Evolutionary conservation across 2,329 filamentous ascomycete species (phyloP).

Genomic region (Colletotrichum sp.): DNA sequence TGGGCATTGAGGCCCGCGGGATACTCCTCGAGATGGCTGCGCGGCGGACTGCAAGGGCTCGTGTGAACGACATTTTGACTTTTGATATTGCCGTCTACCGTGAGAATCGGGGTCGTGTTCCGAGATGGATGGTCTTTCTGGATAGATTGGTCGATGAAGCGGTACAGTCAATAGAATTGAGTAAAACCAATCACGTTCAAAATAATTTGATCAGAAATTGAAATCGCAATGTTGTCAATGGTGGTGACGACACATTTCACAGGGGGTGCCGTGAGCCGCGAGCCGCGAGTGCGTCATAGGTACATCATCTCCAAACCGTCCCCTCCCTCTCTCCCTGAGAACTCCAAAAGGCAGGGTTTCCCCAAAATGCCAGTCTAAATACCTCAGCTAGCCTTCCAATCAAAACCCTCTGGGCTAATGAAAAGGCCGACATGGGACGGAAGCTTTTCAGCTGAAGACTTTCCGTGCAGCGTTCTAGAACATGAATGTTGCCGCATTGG

Average conservation of each 20-base stretch:
- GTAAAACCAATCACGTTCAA: background rate
- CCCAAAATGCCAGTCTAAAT: background rate
- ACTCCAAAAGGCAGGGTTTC: background rate
- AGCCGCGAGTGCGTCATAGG: background rate
- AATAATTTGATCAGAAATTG: background rate
- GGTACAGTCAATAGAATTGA: too few relatives aligned
- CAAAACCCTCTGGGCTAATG: accelerated
- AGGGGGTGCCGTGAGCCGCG: background rate
- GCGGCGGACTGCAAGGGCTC: background rate
- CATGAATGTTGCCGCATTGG: background rate
- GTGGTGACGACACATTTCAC: background rate
- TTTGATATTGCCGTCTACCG: background rate
- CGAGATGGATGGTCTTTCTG: accelerated
- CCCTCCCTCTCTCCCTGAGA: background rate
- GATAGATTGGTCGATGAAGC: background rate
- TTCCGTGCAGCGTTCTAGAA: background rate
- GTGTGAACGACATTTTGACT: background rate
- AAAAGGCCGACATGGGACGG: background rate
- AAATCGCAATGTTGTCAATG: background rate
- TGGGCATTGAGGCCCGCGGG: background rate
- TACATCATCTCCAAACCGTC: background rate
- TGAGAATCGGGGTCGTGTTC: accelerated
- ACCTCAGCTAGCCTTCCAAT: too few relatives aligned
- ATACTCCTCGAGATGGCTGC: background rate
- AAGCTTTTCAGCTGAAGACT: background rate